phyloP scores from a whole-genome alignment of 371 early-diverging fungal genomes.

The Syncephalastrum sp. region DNA sequence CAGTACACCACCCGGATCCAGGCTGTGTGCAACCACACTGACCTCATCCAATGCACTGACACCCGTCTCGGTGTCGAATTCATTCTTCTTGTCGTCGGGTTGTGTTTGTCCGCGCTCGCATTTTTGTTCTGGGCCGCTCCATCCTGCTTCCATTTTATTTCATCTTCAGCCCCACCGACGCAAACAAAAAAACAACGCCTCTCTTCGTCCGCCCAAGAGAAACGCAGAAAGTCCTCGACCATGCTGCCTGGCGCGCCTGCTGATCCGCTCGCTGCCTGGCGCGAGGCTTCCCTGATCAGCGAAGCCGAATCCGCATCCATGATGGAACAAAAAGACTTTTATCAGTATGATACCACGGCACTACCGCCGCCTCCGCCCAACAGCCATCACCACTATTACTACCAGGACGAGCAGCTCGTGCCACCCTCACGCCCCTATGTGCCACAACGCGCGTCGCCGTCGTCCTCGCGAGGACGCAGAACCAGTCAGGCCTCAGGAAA shows the following conservation, averaged over 20 bases:
- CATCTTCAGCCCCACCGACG: slow-evolving; percentile 6
- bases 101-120: slow-evolving; percentile 18
- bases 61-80: slow-evolving; percentile 24
- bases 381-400: background rate
- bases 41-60: slow-evolving; percentile 15
- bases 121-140: slow-evolving; percentile 15
- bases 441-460: background rate
- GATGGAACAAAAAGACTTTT: too few species aligned
- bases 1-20: slow-evolving; percentile 10
- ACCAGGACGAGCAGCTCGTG: slow-evolving; percentile 11
- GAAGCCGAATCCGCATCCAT: slow-evolving; percentile 3
- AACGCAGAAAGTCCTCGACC: background rate
- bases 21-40: slow-evolving; percentile 13
- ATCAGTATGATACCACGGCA: slow-evolving; percentile 10
- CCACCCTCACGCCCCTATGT: slow-evolving; percentile 19
- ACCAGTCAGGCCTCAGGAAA: slow-evolving; percentile 20
- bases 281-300: background rate
- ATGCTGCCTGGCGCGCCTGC: slow-evolving; percentile 3
- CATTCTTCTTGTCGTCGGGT: slow-evolving; percentile 23
- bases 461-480: slow-evolving; percentile 8
- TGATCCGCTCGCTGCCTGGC: slow-evolving; percentile 6
- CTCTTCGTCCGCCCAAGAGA: background rate
- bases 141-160: background rate
- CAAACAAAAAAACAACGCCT: slow-evolving; percentile 5
- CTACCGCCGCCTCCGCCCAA: slow-evolving; percentile 8